A percentile compares a stretch with the other conserved stretches of the same genome.
These are phyloP conservation scores for Capsicum pubescens DNA, from an alignment of 257 asterid genomes.

Conservation along the genomic window DNA sequence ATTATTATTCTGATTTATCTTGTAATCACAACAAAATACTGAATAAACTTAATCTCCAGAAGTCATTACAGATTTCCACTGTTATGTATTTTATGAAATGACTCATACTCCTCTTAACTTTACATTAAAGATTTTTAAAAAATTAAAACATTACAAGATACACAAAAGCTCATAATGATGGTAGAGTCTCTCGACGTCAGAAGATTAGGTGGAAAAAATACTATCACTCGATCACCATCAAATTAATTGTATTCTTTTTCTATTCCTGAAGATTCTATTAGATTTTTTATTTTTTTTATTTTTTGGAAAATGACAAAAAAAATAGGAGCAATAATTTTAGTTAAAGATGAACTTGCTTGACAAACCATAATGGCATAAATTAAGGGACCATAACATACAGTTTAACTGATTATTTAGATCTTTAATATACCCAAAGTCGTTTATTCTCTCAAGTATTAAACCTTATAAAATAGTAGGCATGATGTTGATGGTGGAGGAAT, in stretches of 20 bases:
- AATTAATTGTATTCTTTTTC: neutral
- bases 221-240: neutral
- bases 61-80: too few species aligned
- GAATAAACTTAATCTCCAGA: neutral
- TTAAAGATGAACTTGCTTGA: conserved; percentile 6
- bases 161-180: too few species aligned
- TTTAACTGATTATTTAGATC: neutral
- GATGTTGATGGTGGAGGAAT: neutral
- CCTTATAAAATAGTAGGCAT: neutral
- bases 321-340: neutral
- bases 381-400: neutral
- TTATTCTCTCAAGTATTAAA: neutral
- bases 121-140: too few species aligned
- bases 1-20: neutral
- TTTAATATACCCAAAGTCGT: neutral
- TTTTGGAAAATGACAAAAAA: neutral
- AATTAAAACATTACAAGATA: neutral
- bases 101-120: too few species aligned
- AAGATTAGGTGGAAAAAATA: neutral
- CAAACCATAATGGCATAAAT: neutral
- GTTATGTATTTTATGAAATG: too few species aligned
- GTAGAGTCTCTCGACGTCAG: neutral
- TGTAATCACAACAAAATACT: neutral
- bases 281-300: neutral
- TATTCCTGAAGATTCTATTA: neutral